Base-by-base conservation (phyloP, 176 grass and related monocot genomes). In the Cenchrus americanus region DNA sequence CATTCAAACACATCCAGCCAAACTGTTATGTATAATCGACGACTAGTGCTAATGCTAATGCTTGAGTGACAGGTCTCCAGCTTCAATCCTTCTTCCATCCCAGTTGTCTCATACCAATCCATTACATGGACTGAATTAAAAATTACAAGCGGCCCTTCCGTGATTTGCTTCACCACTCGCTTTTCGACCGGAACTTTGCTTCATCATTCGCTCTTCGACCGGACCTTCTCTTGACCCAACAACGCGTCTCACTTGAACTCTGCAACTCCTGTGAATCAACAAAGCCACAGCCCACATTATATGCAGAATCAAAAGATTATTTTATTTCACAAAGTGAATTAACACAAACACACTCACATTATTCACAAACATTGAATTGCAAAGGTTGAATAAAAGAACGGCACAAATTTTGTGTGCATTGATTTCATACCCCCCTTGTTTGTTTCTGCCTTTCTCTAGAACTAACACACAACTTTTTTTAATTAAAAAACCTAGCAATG, bases 261-360 rank as follows among this genome's bases (percentile, higher is more conserved):
- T 53, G 19, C 14, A 40, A 48, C 50, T 87, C 80, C 88, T 90
- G 84, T 67, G 80, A 73, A 79, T 62, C 10, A 83, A 66, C 12
- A 23, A 51, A 34, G 51, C 4, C 17, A 54, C 51, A 55, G 41
- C 27, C 4, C 17, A 54, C 30, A 26, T 61, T 44, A 85, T 54
- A 64, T 63, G 22, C 44, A 55, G 52, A 41, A 17, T 57, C 32
- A 78, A 18, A 11, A 68, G 44, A 69, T 5, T n/a, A 32, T n/a
- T 83, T 5, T n/a, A 32, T n/a, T 83, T 44, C 18, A 4, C 18
- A 22, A 77, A 49, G 63, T 5, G 17, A 71, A 23, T 73, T 73
- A 73, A 34, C 2, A 40, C 18, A 18, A 34, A 34, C 34, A 34
- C 34, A 34, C 34, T 34, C 34, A 34, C 34, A 34, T 34, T 34